Conservation (phyloP, 176 grass and related monocot genomes). For the barley (Hordeum vulgare) region MorexV3_pseudomolecules_assembly NC_058521.1:26329596-26330095, state of each 20-base stretch:
- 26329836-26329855: conserved; percentile 34
- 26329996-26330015: too few relatives aligned
- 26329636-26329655: too few relatives aligned
- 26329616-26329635: too few relatives aligned
- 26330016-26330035: too few relatives aligned
- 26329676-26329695: conserved; percentile 14
- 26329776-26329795: neutral
- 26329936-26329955: neutral
- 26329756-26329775: conserved; percentile 1
- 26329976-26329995: neutral
- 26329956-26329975: neutral
- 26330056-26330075: too few relatives aligned
- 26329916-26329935: neutral
- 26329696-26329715: neutral
- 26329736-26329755: neutral
- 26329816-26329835: conserved; percentile 17
- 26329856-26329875: neutral
- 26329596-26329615: too few relatives aligned
- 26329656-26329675: neutral
- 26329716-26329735: neutral
- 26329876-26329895: neutral
- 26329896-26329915: conserved; percentile 12
- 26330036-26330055: too few relatives aligned
- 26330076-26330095: too few relatives aligned
- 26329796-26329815: conserved; percentile 36